phyloP scores from a whole-genome alignment of 2,329 filamentous ascomycete genomes.

The Gaeumannomyces sp. region DNA sequence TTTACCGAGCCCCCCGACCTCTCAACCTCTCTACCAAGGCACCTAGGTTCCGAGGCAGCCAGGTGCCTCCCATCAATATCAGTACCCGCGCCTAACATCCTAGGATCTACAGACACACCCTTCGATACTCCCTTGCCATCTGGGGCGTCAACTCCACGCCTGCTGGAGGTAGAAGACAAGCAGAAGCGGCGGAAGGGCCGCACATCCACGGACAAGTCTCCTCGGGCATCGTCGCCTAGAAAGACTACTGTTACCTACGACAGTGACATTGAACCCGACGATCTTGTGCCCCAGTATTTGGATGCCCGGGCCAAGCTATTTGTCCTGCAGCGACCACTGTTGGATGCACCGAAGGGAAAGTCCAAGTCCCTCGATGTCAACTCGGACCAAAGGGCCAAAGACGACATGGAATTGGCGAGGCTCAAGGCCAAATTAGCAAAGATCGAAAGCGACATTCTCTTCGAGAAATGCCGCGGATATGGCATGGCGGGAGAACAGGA shows the following conservation, averaged over 20 bases:
- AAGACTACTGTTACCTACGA: conserved; percentile 48
- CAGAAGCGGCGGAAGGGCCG: conserved; percentile 30
- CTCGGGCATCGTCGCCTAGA: conserved; percentile 28
- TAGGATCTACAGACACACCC: conserved; percentile 34
- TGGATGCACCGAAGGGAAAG: conserved; percentile 36
- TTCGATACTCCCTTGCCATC: conserved; percentile 44
- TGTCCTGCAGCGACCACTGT: conserved; percentile 48
- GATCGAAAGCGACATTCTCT: conserved; percentile 73
- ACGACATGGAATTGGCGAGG: conserved; percentile 50
- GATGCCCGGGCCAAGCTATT: conserved; percentile 66
- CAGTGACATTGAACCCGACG: conserved; percentile 68
- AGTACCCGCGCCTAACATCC: not conserved
- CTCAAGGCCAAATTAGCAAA: conserved; percentile 67
- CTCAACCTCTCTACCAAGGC: not conserved
- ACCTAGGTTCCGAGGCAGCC: not conserved
- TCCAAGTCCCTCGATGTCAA: conserved; percentile 17
- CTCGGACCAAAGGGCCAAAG: conserved; percentile 10
- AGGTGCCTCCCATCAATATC: not conserved
- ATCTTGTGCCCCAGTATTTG: conserved; percentile 70
- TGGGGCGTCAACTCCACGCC: conserved; percentile 42
- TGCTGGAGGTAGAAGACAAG: conserved; percentile 27
- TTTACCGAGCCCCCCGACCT: not conserved
- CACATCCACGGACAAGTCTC: conserved; percentile 18
- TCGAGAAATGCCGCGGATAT: conserved; percentile 62
- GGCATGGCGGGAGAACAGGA: conserved; percentile 55